Evolutionary conservation across 192 early-diverging fungal genomes (phyloP).

Genomic region (Dissophora ornata): DNA sequence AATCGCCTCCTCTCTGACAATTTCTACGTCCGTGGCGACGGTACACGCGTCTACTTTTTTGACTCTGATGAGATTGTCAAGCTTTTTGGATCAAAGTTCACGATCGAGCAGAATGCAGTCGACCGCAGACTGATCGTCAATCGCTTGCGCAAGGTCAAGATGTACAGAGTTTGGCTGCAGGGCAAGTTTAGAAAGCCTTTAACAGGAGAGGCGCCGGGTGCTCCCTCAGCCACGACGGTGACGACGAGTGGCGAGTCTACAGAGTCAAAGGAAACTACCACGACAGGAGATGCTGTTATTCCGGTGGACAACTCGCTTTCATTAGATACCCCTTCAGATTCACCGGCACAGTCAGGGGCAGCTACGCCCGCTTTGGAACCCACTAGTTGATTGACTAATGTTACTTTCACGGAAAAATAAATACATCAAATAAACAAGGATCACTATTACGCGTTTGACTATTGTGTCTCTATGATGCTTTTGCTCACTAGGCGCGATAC

Average conservation of each 20-base stretch:
- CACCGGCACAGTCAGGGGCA: conserved; percentile 5
- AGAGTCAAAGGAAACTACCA: conserved; percentile 40
- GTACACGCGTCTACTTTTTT: conserved; percentile 96
- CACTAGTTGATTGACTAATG: too few relatives aligned
- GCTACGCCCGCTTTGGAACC: conserved; percentile 17
- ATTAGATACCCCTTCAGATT: conserved; percentile 16
- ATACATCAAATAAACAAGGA: too few relatives aligned
- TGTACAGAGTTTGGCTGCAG: conserved; percentile 99
- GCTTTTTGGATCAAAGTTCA: conserved; percentile 70
- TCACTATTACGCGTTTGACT: too few relatives aligned
- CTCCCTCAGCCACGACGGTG: conserved; percentile 31
- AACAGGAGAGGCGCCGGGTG: not conserved
- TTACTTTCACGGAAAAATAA: too few relatives aligned
- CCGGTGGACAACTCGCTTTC: conserved; percentile 10
- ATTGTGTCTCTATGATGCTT: too few relatives aligned
- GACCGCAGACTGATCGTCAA: conserved; percentile 96
- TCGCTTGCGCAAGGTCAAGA: conserved; percentile 89
- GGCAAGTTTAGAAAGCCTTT: conserved; percentile 89
- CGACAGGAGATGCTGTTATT: not conserved
- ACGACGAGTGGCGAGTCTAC: conserved; percentile 13
- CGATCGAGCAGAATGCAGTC: conserved; percentile 89
- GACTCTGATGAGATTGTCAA: conserved; percentile 68
- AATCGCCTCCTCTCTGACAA: conserved; percentile 91
- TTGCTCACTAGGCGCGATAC: too few relatives aligned
- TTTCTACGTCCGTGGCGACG: conserved; percentile 98